Percentiles rank a stretch among this genome's conserved stretches.
Conservation (phyloP, 345 rosid genomes). For the Eutrema yunnanense region DNA sequence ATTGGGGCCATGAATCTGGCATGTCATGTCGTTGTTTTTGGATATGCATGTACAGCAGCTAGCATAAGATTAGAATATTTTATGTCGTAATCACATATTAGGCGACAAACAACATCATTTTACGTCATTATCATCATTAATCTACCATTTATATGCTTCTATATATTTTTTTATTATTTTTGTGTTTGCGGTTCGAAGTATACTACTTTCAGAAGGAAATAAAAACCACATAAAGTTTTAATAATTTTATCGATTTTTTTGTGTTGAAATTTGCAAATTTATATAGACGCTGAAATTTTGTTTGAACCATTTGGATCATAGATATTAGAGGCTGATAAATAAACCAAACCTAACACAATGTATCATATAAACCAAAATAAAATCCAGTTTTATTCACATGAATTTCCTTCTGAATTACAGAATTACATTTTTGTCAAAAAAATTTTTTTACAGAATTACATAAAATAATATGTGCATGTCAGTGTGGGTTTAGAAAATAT, state of each 20-base stretch:
- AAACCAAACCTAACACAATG: background rate
- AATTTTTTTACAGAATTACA: too few species aligned
- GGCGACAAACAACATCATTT: background rate
- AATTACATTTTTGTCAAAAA: too few species aligned
- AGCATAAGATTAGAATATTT: background rate
- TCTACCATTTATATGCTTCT: background rate
- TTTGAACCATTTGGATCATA: background rate
- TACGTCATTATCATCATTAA: background rate
- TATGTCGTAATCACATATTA: background rate
- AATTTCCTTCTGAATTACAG: too few species aligned
- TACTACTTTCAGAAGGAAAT: background rate
- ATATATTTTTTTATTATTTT: background rate
- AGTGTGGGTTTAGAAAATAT: too few species aligned
- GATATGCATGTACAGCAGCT: background rate
- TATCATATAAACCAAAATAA: background rate
- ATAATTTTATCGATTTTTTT: background rate
- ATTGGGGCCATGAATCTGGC: slow-evolving; percentile 22
- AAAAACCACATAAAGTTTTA: background rate
- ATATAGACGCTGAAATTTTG: background rate
- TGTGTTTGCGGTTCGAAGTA: background rate
- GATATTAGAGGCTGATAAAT: background rate
- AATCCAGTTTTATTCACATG: background rate
- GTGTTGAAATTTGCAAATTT: background rate
- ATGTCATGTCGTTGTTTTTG: slow-evolving; percentile 25
- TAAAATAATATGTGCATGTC: too few species aligned